Base-by-base conservation (phyloP, 192 early-diverging fungal species). In the Rhizophlyctis rosea region DNA sequence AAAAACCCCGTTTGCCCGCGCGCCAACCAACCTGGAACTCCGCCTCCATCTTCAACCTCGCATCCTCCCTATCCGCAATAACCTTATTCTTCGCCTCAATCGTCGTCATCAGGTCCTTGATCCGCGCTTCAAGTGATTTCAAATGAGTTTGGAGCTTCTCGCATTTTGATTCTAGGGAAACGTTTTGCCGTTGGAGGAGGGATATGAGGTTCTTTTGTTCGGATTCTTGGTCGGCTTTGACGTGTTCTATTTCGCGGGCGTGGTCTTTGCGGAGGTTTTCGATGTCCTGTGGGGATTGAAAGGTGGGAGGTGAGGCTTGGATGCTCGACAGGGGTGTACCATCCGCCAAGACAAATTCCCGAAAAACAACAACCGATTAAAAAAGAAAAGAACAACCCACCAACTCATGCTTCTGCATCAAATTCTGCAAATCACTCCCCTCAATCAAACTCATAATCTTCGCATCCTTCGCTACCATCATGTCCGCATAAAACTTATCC, bases 401-500 rank as follows among this genome's bases (percentile, higher is more conserved):
- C 66, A 85, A 31, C 61, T 85, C 83, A 64, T 85, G 81, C 59
- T 85, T 83, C 63, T 85, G 81, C 71, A 85, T 82, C 48, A 85
- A 57, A 23, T 67, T 73, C 59, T 84, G 79, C 67, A 85, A 60
- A 56, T 85, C 83, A 2, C 72, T 73, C 0, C 83, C 83, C 59
- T 85, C 83, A 50, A 85, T 81, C 50, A 85, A 50, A 33, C 73
- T 79, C 81, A 85, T 84, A 50, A 85, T 85, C 61, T 85, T 85
- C 4, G 83, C 83, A 67, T 85, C 83, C 65, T 85, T 85, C 11
- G 81, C 67, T 5, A 85, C 77, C 83, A 85, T 85, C 81, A 85
- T 79, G 56, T 85, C 83, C 4, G 75, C 60, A 50, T 85, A 85
- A 49, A 85, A 85, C 67, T 80, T 84, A 69, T 85, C 83, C 59